Percentiles rank a stretch among this genome's conserved stretches.
Evolutionary conservation across 2,329 filamentous ascomycete species (phyloP).

Genomic region (Stachybotrys echinatus): DNA sequence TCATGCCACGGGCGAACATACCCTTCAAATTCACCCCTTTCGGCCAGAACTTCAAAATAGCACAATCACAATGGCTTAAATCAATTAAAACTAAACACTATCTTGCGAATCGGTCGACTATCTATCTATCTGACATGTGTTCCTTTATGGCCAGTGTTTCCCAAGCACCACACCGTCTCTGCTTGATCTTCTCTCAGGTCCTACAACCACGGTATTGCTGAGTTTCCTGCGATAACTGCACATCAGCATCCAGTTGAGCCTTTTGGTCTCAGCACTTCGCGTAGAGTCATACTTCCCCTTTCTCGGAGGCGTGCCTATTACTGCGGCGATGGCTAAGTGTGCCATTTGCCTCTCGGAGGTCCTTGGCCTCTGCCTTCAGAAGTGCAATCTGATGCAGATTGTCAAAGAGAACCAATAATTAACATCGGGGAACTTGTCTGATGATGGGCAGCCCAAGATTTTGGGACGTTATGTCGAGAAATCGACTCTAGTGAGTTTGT

Average conservation of each 20-base stretch:
- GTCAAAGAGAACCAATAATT: not conserved
- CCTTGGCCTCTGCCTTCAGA: not conserved
- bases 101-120: not conserved
- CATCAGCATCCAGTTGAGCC: not conserved
- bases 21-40: too few relatives aligned
- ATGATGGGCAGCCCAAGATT: too few relatives aligned
- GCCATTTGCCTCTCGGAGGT: constrained; percentile 3
- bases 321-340: constrained; percentile 1
- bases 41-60: not conserved
- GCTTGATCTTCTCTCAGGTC: not conserved
- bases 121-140: not conserved
- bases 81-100: not conserved
- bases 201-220: not conserved
- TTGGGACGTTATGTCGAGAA: too few relatives aligned
- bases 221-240: not conserved
- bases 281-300: not conserved
- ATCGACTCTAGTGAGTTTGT: too few relatives aligned
- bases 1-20: too few relatives aligned
- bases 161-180: not conserved
- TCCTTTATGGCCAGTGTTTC: not conserved
- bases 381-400: constrained; percentile 1
- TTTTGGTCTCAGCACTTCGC: not conserved
- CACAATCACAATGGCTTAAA: not conserved
- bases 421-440: too few relatives aligned
- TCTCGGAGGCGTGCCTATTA: not conserved